Percentiles rank a stretch among this genome's conserved stretches.
These are phyloP conservation scores for Hyaloscypha finlandica DNA, from an alignment of 495 filamentous ascomycete species.

Conservation along the genomic window DNA sequence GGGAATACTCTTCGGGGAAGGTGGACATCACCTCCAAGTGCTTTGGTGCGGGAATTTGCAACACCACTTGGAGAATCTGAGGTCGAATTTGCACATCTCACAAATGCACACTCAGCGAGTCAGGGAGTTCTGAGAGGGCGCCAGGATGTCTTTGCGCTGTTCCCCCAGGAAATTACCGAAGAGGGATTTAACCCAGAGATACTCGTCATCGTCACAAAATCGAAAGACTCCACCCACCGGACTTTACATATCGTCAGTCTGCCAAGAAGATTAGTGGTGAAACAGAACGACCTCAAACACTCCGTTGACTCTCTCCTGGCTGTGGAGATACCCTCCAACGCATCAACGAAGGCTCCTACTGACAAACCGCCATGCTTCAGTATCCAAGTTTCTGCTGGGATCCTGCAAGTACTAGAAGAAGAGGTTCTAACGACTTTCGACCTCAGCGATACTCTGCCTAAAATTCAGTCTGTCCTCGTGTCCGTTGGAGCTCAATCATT, in stretches of 20 bases:
- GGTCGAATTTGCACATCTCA: conserved; percentile 43
- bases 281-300: conserved; percentile 9
- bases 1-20: conserved; percentile 39
- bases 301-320: conserved; percentile 29
- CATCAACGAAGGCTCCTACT: background rate
- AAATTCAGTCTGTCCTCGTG: conserved; percentile 22
- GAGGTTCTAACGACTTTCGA: conserved; percentile 51
- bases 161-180: conserved; percentile 43
- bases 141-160: conserved; percentile 39
- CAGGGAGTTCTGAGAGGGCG: conserved; percentile 48
- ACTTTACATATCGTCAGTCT: conserved; percentile 50
- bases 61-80: conserved; percentile 24
- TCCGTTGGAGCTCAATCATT: conserved; percentile 48
- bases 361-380: conserved; percentile 37
- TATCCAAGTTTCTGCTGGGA: conserved; percentile 57
- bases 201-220: conserved; percentile 46
- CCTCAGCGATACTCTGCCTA: conserved; percentile 37
- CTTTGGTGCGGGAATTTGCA: conserved; percentile 19
- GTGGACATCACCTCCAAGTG: conserved; percentile 35
- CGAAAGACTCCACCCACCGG: conserved; percentile 27
- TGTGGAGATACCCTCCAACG: conserved; percentile 10
- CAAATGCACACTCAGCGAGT: conserved; percentile 41
- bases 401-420: conserved; percentile 51
- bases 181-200: conserved; percentile 49
- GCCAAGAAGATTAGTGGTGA: conserved; percentile 29